Base-by-base conservation (phyloP, 345 rosid genomes). In the Boechera divaricarpa region DNA sequence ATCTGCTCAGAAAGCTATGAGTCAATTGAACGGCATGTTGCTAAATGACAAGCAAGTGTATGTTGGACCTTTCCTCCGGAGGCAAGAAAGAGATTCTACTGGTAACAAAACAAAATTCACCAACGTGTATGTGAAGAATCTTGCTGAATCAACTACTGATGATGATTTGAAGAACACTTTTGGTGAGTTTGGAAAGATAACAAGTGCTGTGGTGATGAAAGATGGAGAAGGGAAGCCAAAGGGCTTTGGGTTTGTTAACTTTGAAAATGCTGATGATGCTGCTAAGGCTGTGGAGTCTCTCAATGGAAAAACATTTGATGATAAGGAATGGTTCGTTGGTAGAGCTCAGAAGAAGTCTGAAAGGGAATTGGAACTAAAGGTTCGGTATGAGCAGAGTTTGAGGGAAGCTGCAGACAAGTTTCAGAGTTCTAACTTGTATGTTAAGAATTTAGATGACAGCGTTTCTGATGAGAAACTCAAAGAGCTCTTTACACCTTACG, bases 201-300 rank as follows among this genome's bases (percentile, higher is more conserved):
- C 97, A 47, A 94, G 99, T 84, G 87, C 79, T 79, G 96, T 86
- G 70, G 88, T 94, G 81, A 89, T 94, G 93, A 88, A 78, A 81
- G 97, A 90, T 76, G 92, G 78, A 8, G 93, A 88, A 57, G 97
- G 97, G 10, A 92, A 94, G 72, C 84, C 97, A 5, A 90, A 78
- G 77, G 87, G 98, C 78, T 90, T 94, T 87, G 98, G 98, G 57
- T 94, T 92, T 83, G 92, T 94, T 65, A 94, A 94, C 82, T 94
- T 90, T 83, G 98, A 92, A 72, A 85, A 85, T 83, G 74, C 87
- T 12, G 97, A 92, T 69, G 97, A 88, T 87, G 98, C 98, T 77
- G 92, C 91, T 59, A 83, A 75, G 63, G 89, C 98, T 74, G 97
- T 90, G 36, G 97, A 88, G 72, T 84, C 88, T 60, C 97, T 94